Conservation (phyloP, 1,284 basidiomycete genomes). For the Schizophyllum commune region DNA sequence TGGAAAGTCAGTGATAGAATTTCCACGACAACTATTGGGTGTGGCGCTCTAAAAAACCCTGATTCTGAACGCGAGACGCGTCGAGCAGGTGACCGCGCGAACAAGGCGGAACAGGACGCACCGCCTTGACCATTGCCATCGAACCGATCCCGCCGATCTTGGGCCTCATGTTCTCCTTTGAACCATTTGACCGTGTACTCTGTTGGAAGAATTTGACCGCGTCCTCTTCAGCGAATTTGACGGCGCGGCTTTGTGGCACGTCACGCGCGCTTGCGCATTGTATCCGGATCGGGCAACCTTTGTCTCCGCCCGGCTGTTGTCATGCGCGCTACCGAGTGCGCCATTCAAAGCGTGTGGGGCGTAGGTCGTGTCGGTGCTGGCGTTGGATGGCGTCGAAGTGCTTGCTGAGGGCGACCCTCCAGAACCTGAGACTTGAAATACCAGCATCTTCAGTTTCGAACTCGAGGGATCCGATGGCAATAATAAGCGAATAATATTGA, state of each 20-base stretch:
- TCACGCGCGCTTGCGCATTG: neutral
- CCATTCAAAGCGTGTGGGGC: neutral
- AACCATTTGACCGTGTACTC: too few relatives aligned
- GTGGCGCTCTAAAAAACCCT: too few relatives aligned
- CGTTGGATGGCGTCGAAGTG: too few relatives aligned
- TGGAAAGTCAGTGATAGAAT: too few relatives aligned
- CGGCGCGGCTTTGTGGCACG: neutral
- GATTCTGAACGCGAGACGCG: neutral
- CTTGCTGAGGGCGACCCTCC: too few relatives aligned
- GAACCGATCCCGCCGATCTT: neutral
- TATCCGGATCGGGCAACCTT: neutral
- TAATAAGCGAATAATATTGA: too few relatives aligned
- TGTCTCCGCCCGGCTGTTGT: neutral
- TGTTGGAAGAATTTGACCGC: too few relatives aligned
- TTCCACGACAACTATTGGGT: too few relatives aligned
- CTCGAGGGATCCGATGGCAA: too few relatives aligned
- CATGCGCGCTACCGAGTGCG: neutral
- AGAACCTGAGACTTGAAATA: too few relatives aligned
- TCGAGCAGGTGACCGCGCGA: neutral
- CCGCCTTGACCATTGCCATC: too few relatives aligned
- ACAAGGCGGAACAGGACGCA: neutral
- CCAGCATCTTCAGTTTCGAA: too few relatives aligned
- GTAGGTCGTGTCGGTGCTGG: neutral
- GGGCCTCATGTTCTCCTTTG: neutral
- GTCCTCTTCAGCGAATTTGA: neutral